Conservation (phyloP, 768 basidiomycete species). For the Paxillus involutus region DNA sequence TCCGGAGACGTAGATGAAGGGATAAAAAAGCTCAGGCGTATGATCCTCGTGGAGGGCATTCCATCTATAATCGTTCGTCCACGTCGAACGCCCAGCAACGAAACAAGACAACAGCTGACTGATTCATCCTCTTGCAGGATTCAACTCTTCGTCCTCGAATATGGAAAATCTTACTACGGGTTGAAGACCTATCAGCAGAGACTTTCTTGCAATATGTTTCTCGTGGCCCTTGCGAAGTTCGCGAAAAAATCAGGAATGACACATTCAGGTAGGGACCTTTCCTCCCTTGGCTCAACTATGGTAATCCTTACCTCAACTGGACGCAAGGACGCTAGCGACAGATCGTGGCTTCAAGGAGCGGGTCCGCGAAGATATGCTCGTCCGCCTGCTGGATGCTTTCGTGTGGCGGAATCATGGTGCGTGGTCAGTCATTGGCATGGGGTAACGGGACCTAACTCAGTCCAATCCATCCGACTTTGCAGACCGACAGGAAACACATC, state of each 20-base stretch:
- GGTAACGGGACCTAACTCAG: neutral
- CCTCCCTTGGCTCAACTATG: neutral
- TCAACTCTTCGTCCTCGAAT: conserved; percentile 82
- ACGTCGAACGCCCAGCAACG: neutral
- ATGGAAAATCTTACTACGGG: conserved; percentile 92
- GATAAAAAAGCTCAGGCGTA: conserved; percentile 79
- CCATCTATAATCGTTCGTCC: conserved; percentile 69
- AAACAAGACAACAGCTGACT: conserved; percentile 1
- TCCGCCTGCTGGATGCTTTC: conserved; percentile 95
- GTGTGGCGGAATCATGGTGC: conserved; percentile 92
- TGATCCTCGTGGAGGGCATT: conserved; percentile 90
- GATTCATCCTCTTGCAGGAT: conserved; percentile 47
- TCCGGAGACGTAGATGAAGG: conserved; percentile 74
- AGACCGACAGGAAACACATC: conserved; percentile 80
- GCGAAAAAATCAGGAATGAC: conserved; percentile 94
- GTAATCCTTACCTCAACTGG: neutral
- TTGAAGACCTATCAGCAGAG: conserved; percentile 76
- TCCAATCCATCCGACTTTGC: neutral
- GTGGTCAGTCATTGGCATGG: conserved; percentile 8
- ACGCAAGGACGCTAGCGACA: conserved; percentile 81
- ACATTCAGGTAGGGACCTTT: conserved; percentile 73
- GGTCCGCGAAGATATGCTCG: conserved; percentile 95
- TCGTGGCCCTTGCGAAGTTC: conserved; percentile 82
- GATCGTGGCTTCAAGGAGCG: conserved; percentile 98
- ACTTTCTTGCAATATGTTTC: conserved; percentile 77